Percentiles rank a stretch among this genome's conserved stretches.
These are phyloP conservation scores for Cordyceps javanica DNA, from an alignment of 2,329 filamentous ascomycete species.

Conservation along the genomic window DNA sequence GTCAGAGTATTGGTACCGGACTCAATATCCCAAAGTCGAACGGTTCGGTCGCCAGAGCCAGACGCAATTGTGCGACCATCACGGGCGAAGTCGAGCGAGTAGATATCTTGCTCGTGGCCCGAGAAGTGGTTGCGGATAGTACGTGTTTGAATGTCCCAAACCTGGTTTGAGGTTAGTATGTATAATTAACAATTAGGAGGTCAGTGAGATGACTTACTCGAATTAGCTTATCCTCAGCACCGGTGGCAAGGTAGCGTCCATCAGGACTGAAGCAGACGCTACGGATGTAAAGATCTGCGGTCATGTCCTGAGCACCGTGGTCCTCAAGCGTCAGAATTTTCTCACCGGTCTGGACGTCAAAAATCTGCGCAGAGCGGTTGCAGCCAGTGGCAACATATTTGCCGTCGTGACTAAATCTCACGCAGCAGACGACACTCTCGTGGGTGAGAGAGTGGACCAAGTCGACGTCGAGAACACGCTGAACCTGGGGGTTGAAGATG, in stretches of 20 bases:
- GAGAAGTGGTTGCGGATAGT: slow-evolving; percentile 87
- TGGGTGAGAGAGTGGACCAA: slow-evolving; percentile 88
- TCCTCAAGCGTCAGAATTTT: slow-evolving; percentile 90
- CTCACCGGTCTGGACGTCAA: slow-evolving; percentile 80
- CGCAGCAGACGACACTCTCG: slow-evolving; percentile 96
- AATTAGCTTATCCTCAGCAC: slow-evolving; percentile 96
- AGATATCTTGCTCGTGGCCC: slow-evolving; percentile 98
- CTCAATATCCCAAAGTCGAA: slow-evolving; percentile 94
- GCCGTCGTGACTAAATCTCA: slow-evolving; percentile 91
- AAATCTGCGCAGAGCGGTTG: slow-evolving; percentile 99
- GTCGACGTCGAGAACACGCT: slow-evolving; percentile 85
- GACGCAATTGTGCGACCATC: slow-evolving; percentile 94
- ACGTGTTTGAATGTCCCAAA: slow-evolving; percentile 86
- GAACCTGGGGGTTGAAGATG: slow-evolving; percentile 90
- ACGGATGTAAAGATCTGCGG: slow-evolving; percentile 91
- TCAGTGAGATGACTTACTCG: slow-evolving; percentile 54
- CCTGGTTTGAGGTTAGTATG: slow-evolving; percentile 41
- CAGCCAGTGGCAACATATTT: slow-evolving; percentile 95
- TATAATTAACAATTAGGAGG: background rate
- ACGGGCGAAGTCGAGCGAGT: slow-evolving; percentile 89
- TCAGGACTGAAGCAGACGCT: slow-evolving; percentile 99
- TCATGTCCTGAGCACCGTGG: slow-evolving; percentile 69
- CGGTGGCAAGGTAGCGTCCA: slow-evolving; percentile 87
- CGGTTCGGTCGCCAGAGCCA: slow-evolving; percentile 88
- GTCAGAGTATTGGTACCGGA: slow-evolving; percentile 75